Evolutionary conservation across 2,329 filamentous ascomycete genomes (phyloP), one percentile per base, ranked within the genome.

Genomic region (Fusarium pseudoanthophilum): DNA sequence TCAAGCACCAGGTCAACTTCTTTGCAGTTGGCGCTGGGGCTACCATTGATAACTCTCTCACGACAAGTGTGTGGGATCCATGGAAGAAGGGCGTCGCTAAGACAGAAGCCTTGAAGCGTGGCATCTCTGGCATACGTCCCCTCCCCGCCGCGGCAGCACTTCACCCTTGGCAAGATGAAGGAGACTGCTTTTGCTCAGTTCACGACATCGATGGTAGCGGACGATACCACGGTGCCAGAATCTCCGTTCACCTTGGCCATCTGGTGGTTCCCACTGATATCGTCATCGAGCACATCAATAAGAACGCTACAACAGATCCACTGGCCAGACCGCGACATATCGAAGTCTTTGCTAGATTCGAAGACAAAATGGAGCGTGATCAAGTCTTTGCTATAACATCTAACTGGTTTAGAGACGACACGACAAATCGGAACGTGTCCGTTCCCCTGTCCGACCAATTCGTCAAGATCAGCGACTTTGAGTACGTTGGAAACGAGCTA

Each of bases 151-250:
- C 83, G n/a, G 81, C 85, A 1, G 94, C 92, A 2, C 85, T 97
- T 5, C 57, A 64, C 4, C 83, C 85, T 7, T 97, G 95, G 94
- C 85, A 91, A 15, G 93, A 97, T 55, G 88, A 92, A 39, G 93
- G 93, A 26, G 93, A 98, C 70, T 97, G 94, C 82, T 98, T 94
- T 93, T 98, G 95, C 80, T 91, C 92, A 9, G 87, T 85, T 0
- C 79, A 78, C 7, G 82, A 83, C 2, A 72, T 78, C 16, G 83
- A 86, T 55, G 80, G 80, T 20, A 82, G 83, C 21, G 81, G 82
- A 16, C 78, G 80, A 21, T 85, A 86, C 13, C 86, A 87, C 55
- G 89, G 90, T 42, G 89, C 91, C 4, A 88, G 90, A 60, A 84
- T 98, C 21, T 89, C 88, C 14, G 88, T 97, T 24, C 81, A 89